Percentiles rank a stretch among this genome's conserved stretches.
Conservation (phyloP, 495 filamentous ascomycete genomes). For the Rhypophila decipiens region DNA sequence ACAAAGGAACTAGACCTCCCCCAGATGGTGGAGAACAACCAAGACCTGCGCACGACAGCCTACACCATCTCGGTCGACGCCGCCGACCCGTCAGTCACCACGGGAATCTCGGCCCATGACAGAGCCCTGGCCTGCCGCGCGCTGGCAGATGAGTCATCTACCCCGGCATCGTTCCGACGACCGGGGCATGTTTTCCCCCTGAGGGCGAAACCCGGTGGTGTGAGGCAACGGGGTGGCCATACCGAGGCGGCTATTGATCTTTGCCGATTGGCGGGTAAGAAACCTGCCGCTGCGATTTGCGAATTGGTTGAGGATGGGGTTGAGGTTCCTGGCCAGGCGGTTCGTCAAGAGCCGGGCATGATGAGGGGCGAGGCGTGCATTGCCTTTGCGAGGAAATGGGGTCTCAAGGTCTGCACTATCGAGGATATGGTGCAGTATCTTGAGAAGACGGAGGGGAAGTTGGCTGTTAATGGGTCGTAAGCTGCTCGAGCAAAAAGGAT, state of each 20-base stretch:
- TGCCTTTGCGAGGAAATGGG: constrained; percentile 80
- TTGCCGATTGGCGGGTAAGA: constrained; percentile 71
- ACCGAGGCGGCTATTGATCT: constrained; percentile 91
- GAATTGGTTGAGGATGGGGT: constrained; percentile 79
- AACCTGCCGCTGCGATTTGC: constrained; percentile 72
- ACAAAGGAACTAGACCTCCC: constrained; percentile 66
- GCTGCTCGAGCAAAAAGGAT: too few species aligned
- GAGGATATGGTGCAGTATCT: constrained; percentile 78
- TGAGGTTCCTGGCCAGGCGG: constrained; percentile 48
- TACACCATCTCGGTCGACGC: constrained; percentile 88
- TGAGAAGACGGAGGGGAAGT: constrained; percentile 57
- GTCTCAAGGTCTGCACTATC: constrained; percentile 90
- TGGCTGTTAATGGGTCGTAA: constrained; percentile 33
- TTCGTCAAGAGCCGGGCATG: constrained; percentile 67
- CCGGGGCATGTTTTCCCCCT: constrained; percentile 92
- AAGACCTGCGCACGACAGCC: constrained; percentile 83
- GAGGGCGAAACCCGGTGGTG: constrained; percentile 71
- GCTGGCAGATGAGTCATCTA: constrained; percentile 63
- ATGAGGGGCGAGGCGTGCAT: constrained; percentile 88
- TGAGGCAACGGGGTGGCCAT: constrained; percentile 72
- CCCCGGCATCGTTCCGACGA: constrained; percentile 58
- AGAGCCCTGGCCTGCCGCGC: constrained; percentile 72
- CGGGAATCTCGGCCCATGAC: constrained; percentile 86
- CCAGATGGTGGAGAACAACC: constrained; percentile 78
- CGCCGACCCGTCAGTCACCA: constrained; percentile 63